phyloP scores from a whole-genome alignment of 805 yeast genomes.

The Nakazawaea peltata region DNA sequence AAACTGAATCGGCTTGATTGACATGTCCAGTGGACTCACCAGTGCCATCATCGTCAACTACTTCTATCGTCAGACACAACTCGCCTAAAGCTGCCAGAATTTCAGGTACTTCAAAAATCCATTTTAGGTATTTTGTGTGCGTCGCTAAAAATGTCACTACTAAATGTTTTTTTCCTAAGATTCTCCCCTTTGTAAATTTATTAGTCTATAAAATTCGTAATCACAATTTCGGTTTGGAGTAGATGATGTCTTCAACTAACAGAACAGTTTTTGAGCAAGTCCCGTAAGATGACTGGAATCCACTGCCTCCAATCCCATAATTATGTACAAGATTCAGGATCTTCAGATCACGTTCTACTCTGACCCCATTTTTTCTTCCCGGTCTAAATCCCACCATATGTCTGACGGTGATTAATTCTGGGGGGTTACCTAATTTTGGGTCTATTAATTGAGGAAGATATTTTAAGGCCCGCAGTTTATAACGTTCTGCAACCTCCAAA shows the following conservation, averaged over 20 bases:
- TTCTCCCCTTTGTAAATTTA: no score
- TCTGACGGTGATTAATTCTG: constrained; percentile 36
- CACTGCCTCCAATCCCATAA: constrained; percentile 72
- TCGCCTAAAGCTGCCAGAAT: background rate
- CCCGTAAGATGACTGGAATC: constrained; percentile 69
- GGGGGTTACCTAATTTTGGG: constrained; percentile 19
- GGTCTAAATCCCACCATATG: constrained; percentile 65
- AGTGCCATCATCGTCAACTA: no score
- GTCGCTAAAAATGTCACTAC: no score
- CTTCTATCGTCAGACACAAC: no score
- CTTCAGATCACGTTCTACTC: constrained; percentile 34
- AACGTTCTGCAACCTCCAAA: constrained; percentile 35
- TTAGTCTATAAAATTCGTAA: no score
- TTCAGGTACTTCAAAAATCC: no score
- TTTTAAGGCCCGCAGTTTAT: constrained; percentile 34
- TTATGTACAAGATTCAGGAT: constrained; percentile 40
- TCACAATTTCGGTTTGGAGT: no score
- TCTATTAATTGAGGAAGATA: constrained; percentile 30
- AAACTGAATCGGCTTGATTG: constrained; percentile 8
- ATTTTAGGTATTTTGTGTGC: no score
- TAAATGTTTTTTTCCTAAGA: no score
- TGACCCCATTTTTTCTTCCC: constrained; percentile 50
- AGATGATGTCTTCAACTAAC: constrained; percentile 23
- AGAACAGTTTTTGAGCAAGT: constrained; percentile 39
- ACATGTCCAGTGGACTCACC: constrained; percentile 6